These are phyloP conservation scores for Fusarium sp. DNA, from an alignment of 2,329 filamentous ascomycete species.

Conservation along the genomic window DNA sequence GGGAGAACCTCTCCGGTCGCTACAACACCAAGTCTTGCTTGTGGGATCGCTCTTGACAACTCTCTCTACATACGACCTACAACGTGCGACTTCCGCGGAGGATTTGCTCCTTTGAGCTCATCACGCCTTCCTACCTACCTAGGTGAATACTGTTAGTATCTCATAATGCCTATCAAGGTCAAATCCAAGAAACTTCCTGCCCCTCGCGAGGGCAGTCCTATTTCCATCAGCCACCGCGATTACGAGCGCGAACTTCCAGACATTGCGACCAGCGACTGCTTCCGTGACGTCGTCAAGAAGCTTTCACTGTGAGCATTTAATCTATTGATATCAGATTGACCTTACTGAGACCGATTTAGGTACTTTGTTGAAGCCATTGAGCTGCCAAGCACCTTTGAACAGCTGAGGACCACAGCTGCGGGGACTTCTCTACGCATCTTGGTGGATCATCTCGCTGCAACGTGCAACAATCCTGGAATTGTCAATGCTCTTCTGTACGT, in stretches of 20 bases:
- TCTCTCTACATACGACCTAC: background rate
- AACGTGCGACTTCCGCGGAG: background rate
- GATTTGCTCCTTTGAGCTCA: constrained; percentile 1
- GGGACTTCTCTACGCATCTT: constrained; percentile 69
- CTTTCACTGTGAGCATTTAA: constrained; percentile 66
- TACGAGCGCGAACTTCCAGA: constrained; percentile 62
- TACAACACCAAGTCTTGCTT: background rate
- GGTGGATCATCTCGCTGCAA: constrained; percentile 72
- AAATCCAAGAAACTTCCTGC: constrained; percentile 52
- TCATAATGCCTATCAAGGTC: constrained; percentile 55
- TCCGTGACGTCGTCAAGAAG: constrained; percentile 75
- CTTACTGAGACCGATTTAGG: constrained; percentile 54
- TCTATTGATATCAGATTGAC: background rate
- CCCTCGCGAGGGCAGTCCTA: constrained; percentile 53
- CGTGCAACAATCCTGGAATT: constrained; percentile 75
- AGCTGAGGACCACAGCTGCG: constrained; percentile 75
- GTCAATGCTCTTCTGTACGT: constrained; percentile 80
- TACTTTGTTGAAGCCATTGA: constrained; percentile 73
- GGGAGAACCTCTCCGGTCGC: constrained; percentile 3
- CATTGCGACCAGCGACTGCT: constrained; percentile 69
- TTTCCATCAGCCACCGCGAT: constrained; percentile 50
- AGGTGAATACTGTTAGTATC: background rate
- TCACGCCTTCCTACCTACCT: background rate
- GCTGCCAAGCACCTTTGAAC: constrained; percentile 78
- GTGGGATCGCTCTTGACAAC: background rate